These are phyloP conservation scores for Xylaria sp. DNA, from an alignment of 2,329 filamentous ascomycete species.

Conservation along the genomic window DNA sequence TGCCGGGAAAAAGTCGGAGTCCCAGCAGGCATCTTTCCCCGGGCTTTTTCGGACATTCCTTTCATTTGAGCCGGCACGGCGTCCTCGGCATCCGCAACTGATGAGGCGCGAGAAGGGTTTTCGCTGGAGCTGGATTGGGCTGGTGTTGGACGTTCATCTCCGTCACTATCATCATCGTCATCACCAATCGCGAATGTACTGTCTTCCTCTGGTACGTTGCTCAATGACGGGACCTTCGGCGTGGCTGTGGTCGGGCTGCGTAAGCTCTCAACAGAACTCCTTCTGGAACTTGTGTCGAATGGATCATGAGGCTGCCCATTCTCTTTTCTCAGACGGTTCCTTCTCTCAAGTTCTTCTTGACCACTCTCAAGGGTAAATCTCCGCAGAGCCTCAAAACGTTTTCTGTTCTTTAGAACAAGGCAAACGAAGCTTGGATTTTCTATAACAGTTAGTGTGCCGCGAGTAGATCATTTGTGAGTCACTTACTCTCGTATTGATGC, in stretches of 20 bases:
- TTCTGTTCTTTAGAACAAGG: constrained; percentile 77
- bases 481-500: constrained; percentile 79
- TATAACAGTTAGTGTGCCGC: constrained; percentile 43
- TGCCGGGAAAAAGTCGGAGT: constrained; percentile 84
- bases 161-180: constrained; percentile 69
- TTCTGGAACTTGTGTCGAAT: constrained; percentile 54
- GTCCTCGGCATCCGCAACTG: constrained; percentile 72
- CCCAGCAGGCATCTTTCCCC: constrained; percentile 92
- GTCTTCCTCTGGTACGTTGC: constrained; percentile 77
- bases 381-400: constrained; percentile 82
- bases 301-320: constrained; percentile 55
- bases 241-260: constrained; percentile 64
- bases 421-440: constrained; percentile 84
- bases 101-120: constrained; percentile 68
- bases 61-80: constrained; percentile 81
- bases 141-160: constrained; percentile 60
- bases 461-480: not conserved
- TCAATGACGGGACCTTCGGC: constrained; percentile 61
- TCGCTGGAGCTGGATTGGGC: constrained; percentile 68
- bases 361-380: constrained; percentile 91
- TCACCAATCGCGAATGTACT: constrained; percentile 87
- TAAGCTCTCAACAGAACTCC: constrained; percentile 71
- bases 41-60: constrained; percentile 96
- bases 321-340: constrained; percentile 73
- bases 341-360: constrained; percentile 86